Base-by-base conservation (phyloP, 2,329 filamentous ascomycete genomes). In the Penicillium hordei region DNA sequence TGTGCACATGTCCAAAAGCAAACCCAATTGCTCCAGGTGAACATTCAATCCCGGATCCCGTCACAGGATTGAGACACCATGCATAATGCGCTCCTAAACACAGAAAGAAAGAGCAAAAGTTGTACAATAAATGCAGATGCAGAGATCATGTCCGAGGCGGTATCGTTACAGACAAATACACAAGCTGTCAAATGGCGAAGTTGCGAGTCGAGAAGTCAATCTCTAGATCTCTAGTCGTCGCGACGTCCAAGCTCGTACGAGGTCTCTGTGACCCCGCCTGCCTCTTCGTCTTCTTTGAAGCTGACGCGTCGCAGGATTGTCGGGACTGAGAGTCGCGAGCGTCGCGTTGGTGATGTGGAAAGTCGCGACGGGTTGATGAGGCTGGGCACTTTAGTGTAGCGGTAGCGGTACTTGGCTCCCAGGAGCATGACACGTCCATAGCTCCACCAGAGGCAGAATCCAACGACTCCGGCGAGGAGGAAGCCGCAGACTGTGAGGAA, bases 401-500 rank as follows among this genome's bases (percentile, higher is more conserved):
- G 72, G 60, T 75, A 74, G 60, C 70, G 73, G 60, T 76, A 76
- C 56, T 74, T 72, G 17, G 73, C 66, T 36, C 76, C 72, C 33
- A 77, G 63, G 59, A 79, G 68, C 46, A 79, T 65, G 23, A 81
- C 61, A 5, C 80, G 79, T 29, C 77, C 77, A 60, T 83, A 84
- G 25, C 76, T 70, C 75, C 76, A 81, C 79, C 81, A 84, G 54
- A 79, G 69, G 39, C 74, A 67, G 57, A 81, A 73, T 17, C 82
- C 77, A 21, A 82, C 72, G 25, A 78, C 66, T 42, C 76, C 76
- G 27, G 79, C 82, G 13, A 82, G 61, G 38, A 79, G 58, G 67
- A 83, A 83, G 23, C 82, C 82, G 25, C 78, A 65, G 23, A 81
- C 70, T 3, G 82, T 84, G 17, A 85, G 75, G 55, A 84, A 73